Evolutionary conservation across 306 rosid genomes (phyloP), one percentile per base, ranked within the genome.

Genomic region (Trifolium repens): DNA sequence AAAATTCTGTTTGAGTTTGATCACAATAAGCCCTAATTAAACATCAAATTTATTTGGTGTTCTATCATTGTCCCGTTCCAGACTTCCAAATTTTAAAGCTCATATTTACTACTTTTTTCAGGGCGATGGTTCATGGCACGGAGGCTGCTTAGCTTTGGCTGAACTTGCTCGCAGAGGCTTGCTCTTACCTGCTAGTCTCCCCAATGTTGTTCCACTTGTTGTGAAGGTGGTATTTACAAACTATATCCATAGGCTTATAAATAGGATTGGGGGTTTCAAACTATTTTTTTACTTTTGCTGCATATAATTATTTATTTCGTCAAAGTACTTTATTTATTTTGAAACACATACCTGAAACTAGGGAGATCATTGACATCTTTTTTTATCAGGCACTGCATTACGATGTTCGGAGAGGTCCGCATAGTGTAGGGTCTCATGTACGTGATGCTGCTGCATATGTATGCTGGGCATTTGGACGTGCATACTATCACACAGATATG

Each of bases 71-170:
- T 32, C 63, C 69, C 14, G 42, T 50, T 30, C 71, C 78, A 62
- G 46, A 35, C 17, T 42, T 39, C 74, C 75, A 54, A 54, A 39
- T 74, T 34, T 79, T 35, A 27, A 71, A 66, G 62, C 82, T 83
- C 76, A 65, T 32, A 54, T 42, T 65, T 54, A 65, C 11, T 46
- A 17, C 24, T 47, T 79, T 78, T 87, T 85, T 53, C 84, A 94
- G 98, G 96, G 97, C 60, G 98, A 94, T 81, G 96, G 98, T 78
- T 94, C 98, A 58, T 94, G 98, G 98, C 98, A 92, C 75, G 98
- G 98, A 72, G 98, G 97, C 71, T 94, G 98, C 89, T 88, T 94
- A 72, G 98, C 98, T 24, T 83, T 94, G 82, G 98, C 97, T 62
- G 97, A 94, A 87, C 91, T 94, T 87, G 97, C 96, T 79, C 96